Conservation (phyloP, 73 alveolate genomes). For the Paraurostyla sp. region DNA sequence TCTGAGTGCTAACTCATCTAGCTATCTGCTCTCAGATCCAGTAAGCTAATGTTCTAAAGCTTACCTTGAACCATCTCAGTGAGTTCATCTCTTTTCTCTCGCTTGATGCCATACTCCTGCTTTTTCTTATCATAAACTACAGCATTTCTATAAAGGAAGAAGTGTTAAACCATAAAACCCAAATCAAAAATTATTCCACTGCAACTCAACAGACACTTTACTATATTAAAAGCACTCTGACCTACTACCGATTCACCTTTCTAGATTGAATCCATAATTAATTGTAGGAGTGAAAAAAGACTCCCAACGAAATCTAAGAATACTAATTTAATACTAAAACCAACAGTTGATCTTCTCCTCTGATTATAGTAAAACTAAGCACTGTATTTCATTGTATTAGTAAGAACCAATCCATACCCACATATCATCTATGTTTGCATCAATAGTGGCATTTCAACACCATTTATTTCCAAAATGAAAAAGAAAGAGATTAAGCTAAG, state of each 20-base stretch:
- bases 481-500: neutral
- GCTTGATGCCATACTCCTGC: slow-evolving; percentile 13
- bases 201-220: neutral
- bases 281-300: slow-evolving; percentile 2
- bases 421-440: slow-evolving; percentile 36
- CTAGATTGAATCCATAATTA: slow-evolving; percentile 33
- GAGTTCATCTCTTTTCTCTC: slow-evolving; percentile 23
- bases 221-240: slow-evolving; percentile 14
- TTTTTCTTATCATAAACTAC: slow-evolving; percentile 14
- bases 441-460: neutral
- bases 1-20: too few relatives aligned
- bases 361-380: slow-evolving; percentile 13
- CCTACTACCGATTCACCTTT: slow-evolving; percentile 25
- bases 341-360: slow-evolving; percentile 40
- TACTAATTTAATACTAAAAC: slow-evolving; percentile 26
- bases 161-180: slow-evolving; percentile 40
- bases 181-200: neutral
- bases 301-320: slow-evolving; percentile 30
- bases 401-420: slow-evolving; percentile 29
- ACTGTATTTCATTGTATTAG: neutral
- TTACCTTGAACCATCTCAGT: slow-evolving; percentile 39
- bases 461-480: slow-evolving; percentile 3
- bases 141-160: neutral
- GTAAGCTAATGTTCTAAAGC: neutral
- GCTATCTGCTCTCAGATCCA: too few relatives aligned